These are phyloP conservation scores for bread wheat (Triticum aestivum) DNA, from an alignment of 176 grass and related monocot genomes.

Conservation along the genomic window IWGSC_CS_RefSeq_v2.1 NC_057800.1:715639949-715640448, in stretches of 20 bases:
- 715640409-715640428: neutral
- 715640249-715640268: neutral
- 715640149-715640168: neutral
- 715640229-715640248: neutral
- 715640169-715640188: neutral
- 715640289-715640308: neutral
- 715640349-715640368: neutral
- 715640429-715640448: neutral
- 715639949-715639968: constrained; percentile 55
- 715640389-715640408: neutral
- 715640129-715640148: neutral
- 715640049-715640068: constrained; percentile 18
- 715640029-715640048: constrained; percentile 60
- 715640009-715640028: constrained; percentile 60
- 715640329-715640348: neutral
- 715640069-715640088: neutral
- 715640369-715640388: neutral
- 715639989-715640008: constrained; percentile 50
- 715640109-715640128: neutral
- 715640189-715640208: neutral
- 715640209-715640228: neutral
- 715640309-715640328: neutral
- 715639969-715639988: constrained; percentile 49
- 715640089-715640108: neutral
- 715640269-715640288: neutral